Evolutionary conservation across 495 filamentous ascomycete genomes (phyloP), one percentile per base, ranked within the genome.

Genomic region (Trichoderma reesei): DNA sequence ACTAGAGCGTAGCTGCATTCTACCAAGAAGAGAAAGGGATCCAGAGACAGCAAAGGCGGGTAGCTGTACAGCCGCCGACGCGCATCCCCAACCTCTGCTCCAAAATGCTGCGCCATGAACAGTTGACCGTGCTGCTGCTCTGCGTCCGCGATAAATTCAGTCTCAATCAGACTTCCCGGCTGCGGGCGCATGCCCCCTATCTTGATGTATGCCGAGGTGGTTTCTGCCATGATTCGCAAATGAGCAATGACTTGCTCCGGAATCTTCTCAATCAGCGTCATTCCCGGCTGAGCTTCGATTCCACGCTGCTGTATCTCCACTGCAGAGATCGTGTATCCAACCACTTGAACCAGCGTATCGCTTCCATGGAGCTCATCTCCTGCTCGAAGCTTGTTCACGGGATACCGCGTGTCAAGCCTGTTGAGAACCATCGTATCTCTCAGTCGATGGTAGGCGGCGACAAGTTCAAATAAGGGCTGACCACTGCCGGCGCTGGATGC

Each of bases 291-390:
- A 4, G 89, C 87, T 64, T 90, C 88, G 2, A 91, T 78, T 14
- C 95, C 94, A 62, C 94, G 88, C 70, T 96, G 93, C 54, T 91
- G 85, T 64, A 99, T 97, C 73, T 99, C 94, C 6, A 89, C 85
- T 0, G 91, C 86, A 2, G 93, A 85, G 61, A 99, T 92, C n/a
- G 93, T 91, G 74, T 83, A 90, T 0, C 91, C 94, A 18, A 98
- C 85, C 48, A 86, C 83, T 59, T 79, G 80, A 41, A 90, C 86
- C 48, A 98, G 71, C 0, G 85, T 84, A 67, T 92, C 88, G 9
- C 84, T 87, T 44, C 83, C 78, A 5, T 80, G 77, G 42, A 92
- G 71, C 42, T 75, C 73, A 20, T 73, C 74, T 13, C 48, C 66
- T 20, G 38, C 44, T 3, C 71, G 66, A n/a, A 62, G 63, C 14